phyloP scores from a whole-genome alignment of 768 basidiomycete genomes.

The Russula earlei region DNA sequence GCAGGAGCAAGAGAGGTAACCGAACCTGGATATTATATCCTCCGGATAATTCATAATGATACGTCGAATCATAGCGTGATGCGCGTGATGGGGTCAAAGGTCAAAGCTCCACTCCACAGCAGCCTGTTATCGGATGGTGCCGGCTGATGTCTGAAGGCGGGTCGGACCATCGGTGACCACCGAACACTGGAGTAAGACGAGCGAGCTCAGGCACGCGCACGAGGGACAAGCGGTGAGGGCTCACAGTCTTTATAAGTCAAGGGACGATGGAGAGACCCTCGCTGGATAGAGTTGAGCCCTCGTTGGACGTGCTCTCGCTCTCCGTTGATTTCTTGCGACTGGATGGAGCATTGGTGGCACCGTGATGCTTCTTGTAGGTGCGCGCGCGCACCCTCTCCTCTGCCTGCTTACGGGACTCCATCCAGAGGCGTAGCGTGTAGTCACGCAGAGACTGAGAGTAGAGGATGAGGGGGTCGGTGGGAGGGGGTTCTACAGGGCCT shows the following conservation, averaged over 20 bases:
- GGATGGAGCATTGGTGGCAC: not conserved
- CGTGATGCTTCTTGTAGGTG: constrained; percentile 16
- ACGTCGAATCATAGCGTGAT: not conserved
- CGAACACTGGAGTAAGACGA: not conserved
- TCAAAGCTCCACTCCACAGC: not conserved
- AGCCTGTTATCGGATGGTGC: not conserved
- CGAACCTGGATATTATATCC: constrained; percentile 3
- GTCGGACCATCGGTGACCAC: not conserved
- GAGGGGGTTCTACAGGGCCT: not conserved
- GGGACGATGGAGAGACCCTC: not conserved
- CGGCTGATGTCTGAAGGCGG: not conserved
- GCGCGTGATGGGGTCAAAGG: no score
- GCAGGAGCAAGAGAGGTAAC: not conserved
- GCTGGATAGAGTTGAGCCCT: not conserved
- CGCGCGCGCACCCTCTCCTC: constrained; percentile 35
- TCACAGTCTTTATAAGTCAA: not conserved
- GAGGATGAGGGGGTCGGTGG: constrained; percentile 27
- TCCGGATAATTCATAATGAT: constrained; percentile 7
- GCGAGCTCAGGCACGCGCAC: not conserved
- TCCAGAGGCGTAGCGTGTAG: constrained; percentile 60
- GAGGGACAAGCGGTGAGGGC: not conserved
- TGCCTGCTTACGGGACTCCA: constrained; percentile 49
- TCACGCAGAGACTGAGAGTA: constrained; percentile 60
- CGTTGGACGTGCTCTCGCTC: not conserved
- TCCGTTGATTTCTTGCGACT: not conserved